These are phyloP conservation scores for Lecanicillium sp. DNA, from an alignment of 2,329 filamentous ascomycete species.

Conservation along the genomic window DNA sequence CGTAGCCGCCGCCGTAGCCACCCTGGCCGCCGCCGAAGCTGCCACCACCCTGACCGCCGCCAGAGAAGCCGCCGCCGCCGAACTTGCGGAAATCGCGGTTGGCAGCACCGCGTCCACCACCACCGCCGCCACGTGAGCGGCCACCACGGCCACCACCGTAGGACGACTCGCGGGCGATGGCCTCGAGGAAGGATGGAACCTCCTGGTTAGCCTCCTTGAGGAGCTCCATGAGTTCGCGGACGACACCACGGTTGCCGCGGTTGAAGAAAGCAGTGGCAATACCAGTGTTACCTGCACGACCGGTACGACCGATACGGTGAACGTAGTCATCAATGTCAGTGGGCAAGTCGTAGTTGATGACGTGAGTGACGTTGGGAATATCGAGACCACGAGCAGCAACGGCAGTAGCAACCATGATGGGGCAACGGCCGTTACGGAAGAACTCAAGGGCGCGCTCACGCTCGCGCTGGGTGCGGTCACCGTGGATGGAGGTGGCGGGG, in stretches of 20 bases:
- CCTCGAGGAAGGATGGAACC: conserved; percentile 88
- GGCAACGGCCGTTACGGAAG: conserved; percentile 93
- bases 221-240: conserved; percentile 92
- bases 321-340: conserved; percentile 99
- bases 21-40: conserved; percentile 25
- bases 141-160: conserved; percentile 66
- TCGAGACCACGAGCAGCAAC: conserved; percentile 88
- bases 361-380: conserved; percentile 94
- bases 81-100: conserved; percentile 90
- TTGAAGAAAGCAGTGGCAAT: conserved; percentile 99
- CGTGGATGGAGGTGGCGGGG: conserved; percentile 96
- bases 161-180: conserved; percentile 89
- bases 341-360: conserved; percentile 98
- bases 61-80: conserved; percentile 45
- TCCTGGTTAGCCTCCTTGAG: conserved; percentile 99
- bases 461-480: conserved; percentile 96
- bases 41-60: conserved; percentile 25
- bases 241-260: conserved; percentile 96
- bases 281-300: conserved; percentile 98
- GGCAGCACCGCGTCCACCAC: conserved; percentile 64
- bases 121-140: conserved; percentile 46
- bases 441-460: conserved; percentile 96
- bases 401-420: conserved; percentile 93
- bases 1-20: conserved; percentile 28
- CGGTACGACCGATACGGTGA: conserved; percentile 98